phyloP scores from a whole-genome alignment of 2,329 filamentous ascomycete species.

The Fusarium redolens region DNA sequence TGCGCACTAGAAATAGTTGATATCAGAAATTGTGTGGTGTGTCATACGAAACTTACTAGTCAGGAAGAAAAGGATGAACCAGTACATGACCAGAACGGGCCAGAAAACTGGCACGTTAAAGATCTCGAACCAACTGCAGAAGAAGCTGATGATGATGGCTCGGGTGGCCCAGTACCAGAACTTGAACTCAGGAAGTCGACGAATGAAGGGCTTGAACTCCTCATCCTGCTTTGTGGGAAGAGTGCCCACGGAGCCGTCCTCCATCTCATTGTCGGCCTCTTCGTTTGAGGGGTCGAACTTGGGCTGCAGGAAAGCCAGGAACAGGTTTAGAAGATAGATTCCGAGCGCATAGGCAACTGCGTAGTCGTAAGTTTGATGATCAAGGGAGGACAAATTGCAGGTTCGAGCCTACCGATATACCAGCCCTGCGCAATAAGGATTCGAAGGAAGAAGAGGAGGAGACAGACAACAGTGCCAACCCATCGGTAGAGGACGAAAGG shows the following conservation, averaged over 20 bases:
- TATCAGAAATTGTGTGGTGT: background rate
- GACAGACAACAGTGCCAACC: constrained; percentile 80
- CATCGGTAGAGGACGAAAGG: constrained; percentile 92
- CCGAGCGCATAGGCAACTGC: constrained; percentile 95
- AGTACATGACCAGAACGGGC: constrained; percentile 98
- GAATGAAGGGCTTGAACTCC: constrained; percentile 97
- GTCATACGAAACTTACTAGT: constrained; percentile 77
- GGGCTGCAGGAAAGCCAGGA: constrained; percentile 96
- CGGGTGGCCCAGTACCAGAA: constrained; percentile 98
- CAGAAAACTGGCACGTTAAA: constrained; percentile 99
- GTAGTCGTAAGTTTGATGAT: constrained; percentile 15
- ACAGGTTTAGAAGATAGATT: constrained; percentile 98
- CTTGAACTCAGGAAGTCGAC: constrained; percentile 97
- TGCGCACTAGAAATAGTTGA: constrained; percentile 75
- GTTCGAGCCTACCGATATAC: constrained; percentile 83
- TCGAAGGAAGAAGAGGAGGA: constrained; percentile 86
- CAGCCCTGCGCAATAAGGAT: constrained; percentile 95
- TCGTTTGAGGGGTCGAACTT: constrained; percentile 99
- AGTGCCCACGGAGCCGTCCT: constrained; percentile 84
- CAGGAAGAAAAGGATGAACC: constrained; percentile 94
- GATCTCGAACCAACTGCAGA: constrained; percentile 91
- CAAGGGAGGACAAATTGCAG: background rate
- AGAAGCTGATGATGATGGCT: constrained; percentile 83
- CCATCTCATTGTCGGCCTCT: constrained; percentile 90
- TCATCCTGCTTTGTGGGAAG: constrained; percentile 96